Percentiles rank a stretch among this genome's conserved stretches.
Conservation (phyloP, 805 yeast species). For the Starmerella bacillaris region DNA sequence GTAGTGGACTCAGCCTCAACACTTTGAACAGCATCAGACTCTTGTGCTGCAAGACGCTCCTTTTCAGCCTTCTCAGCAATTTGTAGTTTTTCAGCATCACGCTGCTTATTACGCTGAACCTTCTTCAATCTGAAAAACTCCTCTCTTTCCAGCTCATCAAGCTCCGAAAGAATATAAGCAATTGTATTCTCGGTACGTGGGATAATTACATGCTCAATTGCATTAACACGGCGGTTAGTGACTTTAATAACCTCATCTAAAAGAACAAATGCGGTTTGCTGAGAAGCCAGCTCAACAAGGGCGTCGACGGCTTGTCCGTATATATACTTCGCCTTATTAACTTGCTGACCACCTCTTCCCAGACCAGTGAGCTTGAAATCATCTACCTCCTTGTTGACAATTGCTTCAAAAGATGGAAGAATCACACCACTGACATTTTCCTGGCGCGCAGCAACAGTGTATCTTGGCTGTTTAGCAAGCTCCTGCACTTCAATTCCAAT, state of each 20-base stretch:
- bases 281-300: slow-evolving; percentile 80
- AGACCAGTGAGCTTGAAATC: slow-evolving; percentile 93
- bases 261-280: slow-evolving; percentile 91
- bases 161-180: slow-evolving; percentile 75
- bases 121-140: slow-evolving; percentile 92
- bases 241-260: slow-evolving; percentile 95
- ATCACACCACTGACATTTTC: slow-evolving; percentile 94
- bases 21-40: slow-evolving; percentile 24
- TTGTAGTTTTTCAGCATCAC: slow-evolving; percentile 28
- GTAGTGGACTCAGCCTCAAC: slow-evolving; percentile 25
- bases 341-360: slow-evolving; percentile 98
- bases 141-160: slow-evolving; percentile 95
- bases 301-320: slow-evolving; percentile 96
- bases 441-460: slow-evolving; percentile 77
- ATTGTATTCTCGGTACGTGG: slow-evolving; percentile 97
- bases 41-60: slow-evolving; percentile 13
- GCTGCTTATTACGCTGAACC: slow-evolving; percentile 86
- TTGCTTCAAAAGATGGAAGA: slow-evolving; percentile 80
- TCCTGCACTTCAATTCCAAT: slow-evolving; percentile 92
- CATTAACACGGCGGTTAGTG: slow-evolving; percentile 94
- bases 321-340: slow-evolving; percentile 80
- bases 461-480: slow-evolving; percentile 70
- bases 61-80: slow-evolving; percentile 5
- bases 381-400: slow-evolving; percentile 64
- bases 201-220: slow-evolving; percentile 93